Conservation (phyloP, 257 asterid genomes). For the Ajuga chamaepitys region DNA sequence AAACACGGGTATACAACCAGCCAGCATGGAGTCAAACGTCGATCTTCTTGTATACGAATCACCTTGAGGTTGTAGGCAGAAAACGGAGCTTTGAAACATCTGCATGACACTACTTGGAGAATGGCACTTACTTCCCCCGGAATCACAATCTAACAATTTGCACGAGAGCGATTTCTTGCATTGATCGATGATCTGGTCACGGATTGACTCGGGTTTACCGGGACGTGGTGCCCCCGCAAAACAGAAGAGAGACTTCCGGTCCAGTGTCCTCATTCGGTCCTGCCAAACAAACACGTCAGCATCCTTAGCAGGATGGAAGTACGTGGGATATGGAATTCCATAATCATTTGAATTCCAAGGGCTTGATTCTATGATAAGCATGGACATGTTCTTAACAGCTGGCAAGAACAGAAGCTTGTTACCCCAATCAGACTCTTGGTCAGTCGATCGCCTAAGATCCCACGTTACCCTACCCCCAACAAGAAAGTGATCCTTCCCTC, state of each 20-base stretch:
- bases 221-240: conserved; percentile 94
- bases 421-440: conserved; percentile 68
- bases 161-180: conserved; percentile 56
- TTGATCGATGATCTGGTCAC: conserved; percentile 67
- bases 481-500: conserved; percentile 85
- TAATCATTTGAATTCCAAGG: conserved; percentile 80
- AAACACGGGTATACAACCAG: conserved; percentile 90
- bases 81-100: conserved; percentile 74
- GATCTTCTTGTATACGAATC: conserved; percentile 90
- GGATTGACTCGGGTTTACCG: conserved; percentile 49
- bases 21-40: conserved; percentile 77
- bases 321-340: conserved; percentile 85
- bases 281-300: conserved; percentile 64
- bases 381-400: conserved; percentile 70
- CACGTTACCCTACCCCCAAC: conserved; percentile 90
- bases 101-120: conserved; percentile 81
- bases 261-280: conserved; percentile 58
- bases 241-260: conserved; percentile 64
- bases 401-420: conserved; percentile 75
- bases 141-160: conserved; percentile 58
- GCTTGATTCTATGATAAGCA: conserved; percentile 85
- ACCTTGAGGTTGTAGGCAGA: conserved; percentile 88
- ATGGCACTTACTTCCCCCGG: conserved; percentile 75
- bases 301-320: conserved; percentile 76
- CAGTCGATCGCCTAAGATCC: conserved; percentile 72